A percentile compares a stretch with the other conserved stretches of the same genome.
Evolutionary conservation across 2,329 filamentous ascomycete genomes (phyloP).

Genomic region (Triangularia setosa): DNA sequence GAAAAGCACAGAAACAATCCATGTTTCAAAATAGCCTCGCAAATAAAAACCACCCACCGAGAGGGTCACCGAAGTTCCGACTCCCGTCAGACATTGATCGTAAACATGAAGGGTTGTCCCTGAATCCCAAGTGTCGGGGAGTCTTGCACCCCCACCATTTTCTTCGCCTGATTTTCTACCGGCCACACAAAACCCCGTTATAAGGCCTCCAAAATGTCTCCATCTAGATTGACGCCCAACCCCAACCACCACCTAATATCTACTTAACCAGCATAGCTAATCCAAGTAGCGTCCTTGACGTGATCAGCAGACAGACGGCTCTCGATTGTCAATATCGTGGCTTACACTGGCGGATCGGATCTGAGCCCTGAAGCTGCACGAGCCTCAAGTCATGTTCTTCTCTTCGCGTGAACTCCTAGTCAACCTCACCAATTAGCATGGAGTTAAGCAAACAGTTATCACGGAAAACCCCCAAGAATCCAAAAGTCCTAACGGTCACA

Average conservation of each 20-base stretch:
- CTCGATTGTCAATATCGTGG: neutral
- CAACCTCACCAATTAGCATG: too few relatives aligned
- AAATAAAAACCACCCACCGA: neutral
- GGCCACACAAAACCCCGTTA: neutral
- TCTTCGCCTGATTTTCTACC: neutral
- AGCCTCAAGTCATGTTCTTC: too few relatives aligned
- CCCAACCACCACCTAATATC: neutral
- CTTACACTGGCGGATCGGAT: neutral
- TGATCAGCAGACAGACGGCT: neutral
- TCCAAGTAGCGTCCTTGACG: neutral
- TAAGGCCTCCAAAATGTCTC: neutral
- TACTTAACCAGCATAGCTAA: neutral
- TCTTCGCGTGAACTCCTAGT: too few relatives aligned
- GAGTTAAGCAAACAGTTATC: neutral
- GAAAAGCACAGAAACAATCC: neutral
- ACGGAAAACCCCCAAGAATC: neutral
- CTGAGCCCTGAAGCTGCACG: too few relatives aligned
- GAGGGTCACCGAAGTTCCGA: neutral
- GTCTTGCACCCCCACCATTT: neutral
- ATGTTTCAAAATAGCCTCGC: neutral
- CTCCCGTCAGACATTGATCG: neutral
- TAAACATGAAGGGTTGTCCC: neutral
- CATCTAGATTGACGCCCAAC: neutral
- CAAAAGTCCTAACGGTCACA: neutral
- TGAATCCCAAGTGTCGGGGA: neutral